Percentiles rank a stretch among this genome's conserved stretches.
These are phyloP conservation scores for Allium fistulosum DNA, from an alignment of 106 monocot species.

Conservation along the genomic window DNA sequence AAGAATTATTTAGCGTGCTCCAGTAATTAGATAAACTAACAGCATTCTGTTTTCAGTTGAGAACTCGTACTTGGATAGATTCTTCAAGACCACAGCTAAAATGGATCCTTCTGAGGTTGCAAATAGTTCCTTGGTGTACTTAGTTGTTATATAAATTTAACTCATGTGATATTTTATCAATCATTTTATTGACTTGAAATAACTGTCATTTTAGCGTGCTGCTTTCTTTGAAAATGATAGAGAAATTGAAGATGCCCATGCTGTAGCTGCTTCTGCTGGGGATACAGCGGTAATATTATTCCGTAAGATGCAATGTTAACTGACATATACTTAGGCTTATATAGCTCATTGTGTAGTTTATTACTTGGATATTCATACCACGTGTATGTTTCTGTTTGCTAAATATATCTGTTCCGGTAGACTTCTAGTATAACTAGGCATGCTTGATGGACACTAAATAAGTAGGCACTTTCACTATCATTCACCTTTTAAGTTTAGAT, in stretches of 20 bases:
- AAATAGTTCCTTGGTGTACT: neutral
- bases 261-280: constrained; percentile 81
- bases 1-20: no score
- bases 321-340: no score
- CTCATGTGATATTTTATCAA: neutral
- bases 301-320: neutral
- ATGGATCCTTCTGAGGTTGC: constrained; percentile 84
- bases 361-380: no score
- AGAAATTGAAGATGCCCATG: constrained; percentile 97
- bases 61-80: constrained; percentile 81
- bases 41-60: constrained; percentile 39
- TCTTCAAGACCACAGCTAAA: constrained; percentile 60
- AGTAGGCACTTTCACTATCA: no score
- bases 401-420: neutral
- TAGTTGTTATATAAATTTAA: neutral
- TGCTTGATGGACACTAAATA: no score
- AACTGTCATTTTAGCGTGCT: constrained; percentile 50
- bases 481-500: no score
- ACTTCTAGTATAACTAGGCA: neutral
- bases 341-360: no score
- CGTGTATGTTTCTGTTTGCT: no score
- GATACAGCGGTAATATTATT: constrained; percentile 56
- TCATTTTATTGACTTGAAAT: neutral
- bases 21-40: no score
- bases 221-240: constrained; percentile 69